These are phyloP conservation scores for Neofusicoccum ribis DNA, from an alignment of 2,329 filamentous ascomycete species.

Conservation along the genomic window DNA sequence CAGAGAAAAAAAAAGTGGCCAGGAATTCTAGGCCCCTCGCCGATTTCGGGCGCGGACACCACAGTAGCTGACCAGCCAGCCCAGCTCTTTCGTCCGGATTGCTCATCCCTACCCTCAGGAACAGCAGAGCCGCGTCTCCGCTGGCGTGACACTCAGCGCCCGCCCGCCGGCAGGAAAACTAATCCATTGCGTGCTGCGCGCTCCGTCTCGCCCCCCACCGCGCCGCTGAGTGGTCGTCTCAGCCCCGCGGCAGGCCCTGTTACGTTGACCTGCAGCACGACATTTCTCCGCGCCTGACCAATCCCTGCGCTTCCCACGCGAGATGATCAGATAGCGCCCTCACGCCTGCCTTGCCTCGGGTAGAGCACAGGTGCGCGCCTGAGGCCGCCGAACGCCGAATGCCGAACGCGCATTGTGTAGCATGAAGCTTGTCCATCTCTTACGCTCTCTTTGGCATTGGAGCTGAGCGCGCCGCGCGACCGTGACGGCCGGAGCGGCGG, in stretches of 20 bases:
- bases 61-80: neutral
- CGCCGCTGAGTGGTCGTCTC: neutral
- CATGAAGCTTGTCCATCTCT: too few species aligned
- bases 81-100: neutral
- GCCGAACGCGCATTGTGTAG: too few species aligned
- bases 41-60: conserved; percentile 5
- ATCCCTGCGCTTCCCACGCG: neutral
- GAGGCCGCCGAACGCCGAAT: too few species aligned
- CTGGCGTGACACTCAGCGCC: neutral
- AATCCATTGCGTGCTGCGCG: neutral
- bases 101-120: neutral
- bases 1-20: neutral
- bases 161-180: neutral
- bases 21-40: conserved; percentile 10
- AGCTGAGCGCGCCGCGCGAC: too few species aligned
- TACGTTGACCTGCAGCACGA: neutral
- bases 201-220: neutral
- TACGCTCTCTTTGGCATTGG: too few species aligned
- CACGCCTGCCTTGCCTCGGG: too few species aligned
- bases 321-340: too few species aligned
- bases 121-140: neutral
- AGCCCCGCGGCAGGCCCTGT: neutral
- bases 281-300: neutral
- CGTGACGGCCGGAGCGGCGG: too few species aligned
- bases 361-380: too few species aligned